Conservation (phyloP, 2,329 filamentous ascomycete species). For the Ophiostoma triangulosporum region DNA sequence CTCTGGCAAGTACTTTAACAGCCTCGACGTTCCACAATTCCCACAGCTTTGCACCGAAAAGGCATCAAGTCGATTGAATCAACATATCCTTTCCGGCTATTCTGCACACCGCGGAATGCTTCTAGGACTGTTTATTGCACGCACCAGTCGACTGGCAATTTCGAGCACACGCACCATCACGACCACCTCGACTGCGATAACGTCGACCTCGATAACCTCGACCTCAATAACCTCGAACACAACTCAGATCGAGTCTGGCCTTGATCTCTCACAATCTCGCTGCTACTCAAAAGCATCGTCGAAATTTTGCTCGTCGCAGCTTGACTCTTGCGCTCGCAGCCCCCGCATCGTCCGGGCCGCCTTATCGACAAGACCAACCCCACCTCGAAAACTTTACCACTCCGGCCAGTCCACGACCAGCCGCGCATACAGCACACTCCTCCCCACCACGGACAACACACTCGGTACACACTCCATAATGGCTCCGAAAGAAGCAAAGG, state of each 20-base stretch:
- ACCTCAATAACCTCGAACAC: background rate
- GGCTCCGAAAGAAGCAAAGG: constrained; percentile 12
- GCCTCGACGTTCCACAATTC: no score
- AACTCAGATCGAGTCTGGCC: no score
- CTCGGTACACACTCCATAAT: constrained; percentile 6
- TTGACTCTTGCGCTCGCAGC: background rate
- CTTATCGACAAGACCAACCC: constrained; percentile 1
- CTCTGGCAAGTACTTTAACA: no score
- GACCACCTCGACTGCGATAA: background rate
- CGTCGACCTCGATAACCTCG: background rate
- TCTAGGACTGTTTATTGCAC: constrained; percentile 5
- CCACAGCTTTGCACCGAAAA: no score
- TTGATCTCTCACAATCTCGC: background rate
- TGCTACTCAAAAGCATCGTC: background rate
- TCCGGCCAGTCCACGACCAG: background rate
- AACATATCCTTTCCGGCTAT: background rate
- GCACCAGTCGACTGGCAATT: background rate
- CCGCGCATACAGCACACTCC: background rate
- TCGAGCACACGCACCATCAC: constrained; percentile 3
- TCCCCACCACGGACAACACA: background rate
- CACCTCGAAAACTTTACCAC: background rate
- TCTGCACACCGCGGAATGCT: constrained; percentile 9
- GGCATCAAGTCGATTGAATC: no score
- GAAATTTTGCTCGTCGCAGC: background rate
- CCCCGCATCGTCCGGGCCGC: background rate